Percentiles rank a stretch among this genome's conserved stretches.
Conservation (phyloP, 805 yeast species). For the Debaryomyces tyrocola region DNA sequence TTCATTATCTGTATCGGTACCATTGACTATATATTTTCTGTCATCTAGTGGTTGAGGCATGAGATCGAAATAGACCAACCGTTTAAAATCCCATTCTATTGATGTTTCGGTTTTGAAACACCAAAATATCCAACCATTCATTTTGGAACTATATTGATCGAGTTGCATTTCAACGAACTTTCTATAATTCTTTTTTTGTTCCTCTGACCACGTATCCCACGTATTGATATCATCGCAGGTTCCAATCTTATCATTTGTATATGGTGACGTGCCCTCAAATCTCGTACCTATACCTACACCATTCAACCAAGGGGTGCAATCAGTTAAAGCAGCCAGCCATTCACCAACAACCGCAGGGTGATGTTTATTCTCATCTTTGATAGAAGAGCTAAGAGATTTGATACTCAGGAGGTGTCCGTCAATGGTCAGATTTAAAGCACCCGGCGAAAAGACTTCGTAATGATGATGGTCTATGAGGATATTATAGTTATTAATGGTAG, state of each 20-base stretch:
- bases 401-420: slow-evolving; percentile 32
- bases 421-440: slow-evolving; percentile 25
- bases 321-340: slow-evolving; percentile 71
- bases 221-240: slow-evolving; percentile 43
- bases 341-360: slow-evolving; percentile 64
- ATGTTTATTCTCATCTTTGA: slow-evolving; percentile 35
- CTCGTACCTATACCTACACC: slow-evolving; percentile 70
- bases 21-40: slow-evolving; percentile 30
- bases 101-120: slow-evolving; percentile 66
- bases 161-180: slow-evolving; percentile 62
- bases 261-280: slow-evolving; percentile 49
- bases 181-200: slow-evolving; percentile 46
- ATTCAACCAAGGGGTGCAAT: slow-evolving; percentile 68
- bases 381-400: slow-evolving; percentile 27
- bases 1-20: slow-evolving; percentile 27
- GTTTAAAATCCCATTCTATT: slow-evolving; percentile 64
- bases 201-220: slow-evolving; percentile 41
- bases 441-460: slow-evolving; percentile 34
- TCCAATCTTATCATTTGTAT: slow-evolving; percentile 31
- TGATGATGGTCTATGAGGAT: slow-evolving; percentile 42
- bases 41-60: slow-evolving; percentile 62
- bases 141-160: slow-evolving; percentile 45
- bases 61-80: slow-evolving; percentile 48
- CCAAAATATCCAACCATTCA: slow-evolving; percentile 71
- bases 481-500: slow-evolving; percentile 28